Conservation (phyloP, 176 grass and related monocot genomes). For the Luzula sylvatica region DNA sequence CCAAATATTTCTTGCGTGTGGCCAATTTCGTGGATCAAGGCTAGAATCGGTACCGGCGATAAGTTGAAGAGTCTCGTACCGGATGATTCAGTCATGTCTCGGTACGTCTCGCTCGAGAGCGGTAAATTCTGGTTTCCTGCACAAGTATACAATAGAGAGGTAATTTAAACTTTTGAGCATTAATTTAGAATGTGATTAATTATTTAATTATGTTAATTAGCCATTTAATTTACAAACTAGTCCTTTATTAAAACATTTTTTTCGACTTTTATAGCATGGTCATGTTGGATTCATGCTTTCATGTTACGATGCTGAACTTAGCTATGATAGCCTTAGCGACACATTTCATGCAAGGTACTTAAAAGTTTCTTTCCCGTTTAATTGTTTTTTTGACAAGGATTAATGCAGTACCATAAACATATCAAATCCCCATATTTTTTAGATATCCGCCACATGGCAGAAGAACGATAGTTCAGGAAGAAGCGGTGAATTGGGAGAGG, state of each 20-base stretch:
- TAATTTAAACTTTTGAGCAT: constrained; percentile 16
- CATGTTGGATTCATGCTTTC: constrained; percentile 99
- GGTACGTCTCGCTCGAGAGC: constrained; percentile 69
- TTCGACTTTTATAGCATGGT: constrained; percentile 58
- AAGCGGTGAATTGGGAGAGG: constrained; percentile 74
- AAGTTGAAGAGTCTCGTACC: constrained; percentile 25
- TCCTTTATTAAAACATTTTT: neutral
- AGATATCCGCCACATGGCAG: constrained; percentile 87
- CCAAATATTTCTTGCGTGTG: constrained; percentile 53
- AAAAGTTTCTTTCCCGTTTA: too few relatives aligned
- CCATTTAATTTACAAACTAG: neutral
- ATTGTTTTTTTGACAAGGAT: too few relatives aligned
- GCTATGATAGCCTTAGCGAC: constrained; percentile 58
- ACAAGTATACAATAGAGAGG: constrained; percentile 99
- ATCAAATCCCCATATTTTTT: neutral
- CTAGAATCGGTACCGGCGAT: constrained; percentile 10
- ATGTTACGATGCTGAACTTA: constrained; percentile 93
- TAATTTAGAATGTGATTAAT: neutral
- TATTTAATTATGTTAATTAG: constrained; percentile 1
- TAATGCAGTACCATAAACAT: too few relatives aligned
- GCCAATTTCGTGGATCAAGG: constrained; percentile 70
- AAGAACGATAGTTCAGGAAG: constrained; percentile 53
- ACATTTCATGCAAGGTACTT: constrained; percentile 72
- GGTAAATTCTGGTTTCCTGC: constrained; percentile 89
- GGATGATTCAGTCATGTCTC: constrained; percentile 66